These are phyloP conservation scores for Annulohypoxylon truncatum DNA, from an alignment of 2,329 filamentous ascomycete species.

Conservation along the genomic window DNA sequence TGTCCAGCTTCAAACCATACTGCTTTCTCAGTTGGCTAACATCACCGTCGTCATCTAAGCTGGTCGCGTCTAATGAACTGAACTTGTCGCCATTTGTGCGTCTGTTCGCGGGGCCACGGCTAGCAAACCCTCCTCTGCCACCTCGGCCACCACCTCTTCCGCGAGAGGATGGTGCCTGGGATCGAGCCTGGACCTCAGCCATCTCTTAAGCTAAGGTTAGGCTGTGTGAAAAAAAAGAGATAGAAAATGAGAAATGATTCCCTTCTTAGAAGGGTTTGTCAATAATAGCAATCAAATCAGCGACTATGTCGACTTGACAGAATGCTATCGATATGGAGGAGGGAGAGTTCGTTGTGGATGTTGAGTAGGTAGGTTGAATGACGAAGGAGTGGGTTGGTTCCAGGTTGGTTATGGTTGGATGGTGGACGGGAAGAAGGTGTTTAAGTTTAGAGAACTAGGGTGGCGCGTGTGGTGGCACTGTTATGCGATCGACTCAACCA, in stretches of 20 bases:
- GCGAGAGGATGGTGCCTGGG: conserved; percentile 75
- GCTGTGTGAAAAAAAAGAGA: conserved; percentile 41
- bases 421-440: conserved; percentile 34
- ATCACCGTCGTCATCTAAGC: conserved; percentile 84
- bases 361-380: conserved; percentile 36
- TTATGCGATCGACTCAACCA: conserved; percentile 23
- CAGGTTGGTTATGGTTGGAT: neutral
- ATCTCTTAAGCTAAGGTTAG: conserved; percentile 67
- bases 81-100: conserved; percentile 79
- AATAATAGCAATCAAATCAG: conserved; percentile 44
- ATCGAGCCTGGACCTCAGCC: conserved; percentile 93
- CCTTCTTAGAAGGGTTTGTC: conserved; percentile 48
- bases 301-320: conserved; percentile 39
- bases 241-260: conserved; percentile 44
- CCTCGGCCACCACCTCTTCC: conserved; percentile 92
- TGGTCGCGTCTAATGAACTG: conserved; percentile 67
- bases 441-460: conserved; percentile 16
- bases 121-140: conserved; percentile 80
- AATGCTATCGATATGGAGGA: conserved; percentile 12
- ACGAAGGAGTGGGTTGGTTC: conserved; percentile 21
- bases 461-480: conserved; percentile 43
- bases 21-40: conserved; percentile 92
- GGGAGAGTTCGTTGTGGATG: conserved; percentile 33
- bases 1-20: conserved; percentile 80
- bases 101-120: conserved; percentile 64